phyloP scores from a whole-genome alignment of 768 basidiomycete genomes.

The Chalciporus pseudorubinellus region DNA sequence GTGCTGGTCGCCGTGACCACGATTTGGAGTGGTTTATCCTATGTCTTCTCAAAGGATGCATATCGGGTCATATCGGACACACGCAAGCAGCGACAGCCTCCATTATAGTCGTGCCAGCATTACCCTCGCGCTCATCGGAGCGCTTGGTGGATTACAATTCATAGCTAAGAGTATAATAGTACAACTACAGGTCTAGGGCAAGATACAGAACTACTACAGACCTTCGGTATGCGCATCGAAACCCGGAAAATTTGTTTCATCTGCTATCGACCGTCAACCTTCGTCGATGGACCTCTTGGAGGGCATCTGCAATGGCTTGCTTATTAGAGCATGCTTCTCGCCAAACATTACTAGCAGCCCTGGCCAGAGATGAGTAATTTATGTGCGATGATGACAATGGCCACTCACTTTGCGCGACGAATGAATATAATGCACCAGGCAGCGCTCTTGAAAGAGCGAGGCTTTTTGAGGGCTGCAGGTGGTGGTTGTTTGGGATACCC shows the following conservation, averaged over 20 bases:
- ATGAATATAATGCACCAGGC: slow-evolving; percentile 64
- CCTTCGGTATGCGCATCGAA: not conserved
- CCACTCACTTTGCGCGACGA: slow-evolving; percentile 57
- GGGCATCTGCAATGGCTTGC: slow-evolving; percentile 58
- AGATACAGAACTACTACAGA: slow-evolving; percentile 21
- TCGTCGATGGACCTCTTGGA: slow-evolving; percentile 66
- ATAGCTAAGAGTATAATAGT: slow-evolving; percentile 15
- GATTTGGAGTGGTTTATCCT: slow-evolving; percentile 86
- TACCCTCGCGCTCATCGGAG: not conserved
- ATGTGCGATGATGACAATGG: not conserved
- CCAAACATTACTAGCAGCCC: slow-evolving; percentile 64
- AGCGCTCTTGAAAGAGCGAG: slow-evolving; percentile 53
- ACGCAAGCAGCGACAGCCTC: slow-evolving; percentile 30
- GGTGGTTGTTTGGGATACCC: slow-evolving; percentile 56
- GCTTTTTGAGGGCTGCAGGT: slow-evolving; percentile 38
- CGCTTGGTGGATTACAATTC: not conserved
- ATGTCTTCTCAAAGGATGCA: slow-evolving; percentile 72
- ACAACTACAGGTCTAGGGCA: slow-evolving; percentile 16
- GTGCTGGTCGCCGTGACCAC: slow-evolving; percentile 89
- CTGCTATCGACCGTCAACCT: slow-evolving; percentile 30
- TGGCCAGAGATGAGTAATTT: slow-evolving; percentile 28
- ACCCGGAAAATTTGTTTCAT: slow-evolving; percentile 7
- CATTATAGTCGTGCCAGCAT: slow-evolving; percentile 15
- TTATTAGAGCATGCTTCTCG: slow-evolving; percentile 58
- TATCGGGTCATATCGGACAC: slow-evolving; percentile 55